Evolutionary conservation across 345 rosid genomes (phyloP).

Genomic region (Citrus sp.): DNA sequence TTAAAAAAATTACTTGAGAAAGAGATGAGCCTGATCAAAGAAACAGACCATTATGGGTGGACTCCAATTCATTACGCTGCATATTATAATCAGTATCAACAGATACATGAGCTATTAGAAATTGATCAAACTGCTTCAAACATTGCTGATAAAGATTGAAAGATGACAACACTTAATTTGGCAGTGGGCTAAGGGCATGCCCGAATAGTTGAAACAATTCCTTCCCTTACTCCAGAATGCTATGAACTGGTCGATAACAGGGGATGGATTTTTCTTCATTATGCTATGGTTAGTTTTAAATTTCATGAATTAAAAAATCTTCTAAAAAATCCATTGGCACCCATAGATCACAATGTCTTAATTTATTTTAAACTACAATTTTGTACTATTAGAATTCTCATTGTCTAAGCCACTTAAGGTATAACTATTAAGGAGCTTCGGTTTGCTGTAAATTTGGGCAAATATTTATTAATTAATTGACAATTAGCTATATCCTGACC

Average conservation of each 20-base stretch:
- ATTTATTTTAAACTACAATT: too few species aligned
- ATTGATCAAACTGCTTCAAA: not conserved
- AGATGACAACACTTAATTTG: constrained; percentile 7
- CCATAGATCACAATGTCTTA: too few species aligned
- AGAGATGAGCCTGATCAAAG: not conserved
- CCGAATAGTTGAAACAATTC: not conserved
- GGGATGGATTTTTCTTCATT: not conserved
- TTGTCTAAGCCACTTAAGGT: too few species aligned
- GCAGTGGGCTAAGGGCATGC: not conserved
- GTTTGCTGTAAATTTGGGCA: too few species aligned
- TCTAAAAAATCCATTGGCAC: too few species aligned
- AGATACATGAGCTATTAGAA: not conserved
- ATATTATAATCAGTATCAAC: not conserved
- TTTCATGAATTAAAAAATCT: too few species aligned
- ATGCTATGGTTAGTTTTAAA: not conserved
- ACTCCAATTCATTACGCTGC: constrained; percentile 10
- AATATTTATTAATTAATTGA: too few species aligned
- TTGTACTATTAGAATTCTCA: too few species aligned
- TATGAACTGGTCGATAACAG: not conserved
- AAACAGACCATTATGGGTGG: not conserved
- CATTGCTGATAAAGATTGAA: not conserved
- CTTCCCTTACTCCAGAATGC: not conserved
- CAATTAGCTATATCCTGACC: too few species aligned
- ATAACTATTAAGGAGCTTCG: too few species aligned
- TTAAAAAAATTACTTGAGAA: not conserved